Conservation (phyloP, 1,284 basidiomycete species). For the Cystobasidium sp. region DNA sequence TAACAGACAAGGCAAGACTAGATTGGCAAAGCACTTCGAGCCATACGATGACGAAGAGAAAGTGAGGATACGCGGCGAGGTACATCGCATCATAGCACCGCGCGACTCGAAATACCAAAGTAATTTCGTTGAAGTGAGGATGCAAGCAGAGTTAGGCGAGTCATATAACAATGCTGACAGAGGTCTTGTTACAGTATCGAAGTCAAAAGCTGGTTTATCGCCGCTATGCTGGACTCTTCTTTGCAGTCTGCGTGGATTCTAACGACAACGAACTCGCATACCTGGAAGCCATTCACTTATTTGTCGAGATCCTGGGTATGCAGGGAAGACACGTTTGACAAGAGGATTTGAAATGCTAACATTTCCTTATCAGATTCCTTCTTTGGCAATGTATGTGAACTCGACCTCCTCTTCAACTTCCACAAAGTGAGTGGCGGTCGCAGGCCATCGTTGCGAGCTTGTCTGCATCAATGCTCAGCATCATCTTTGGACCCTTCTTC, state of each 20-base stretch:
- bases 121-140: constrained; percentile 92
- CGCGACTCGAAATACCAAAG: constrained; percentile 98
- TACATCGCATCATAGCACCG: constrained; percentile 93
- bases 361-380: constrained; percentile 73
- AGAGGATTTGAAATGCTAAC: background rate
- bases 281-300: constrained; percentile 95
- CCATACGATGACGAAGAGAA: constrained; percentile 64
- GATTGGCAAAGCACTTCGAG: constrained; percentile 95
- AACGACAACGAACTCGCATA: constrained; percentile 98
- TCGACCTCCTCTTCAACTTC: constrained; percentile 97
- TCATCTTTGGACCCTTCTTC: background rate
- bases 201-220: constrained; percentile 95
- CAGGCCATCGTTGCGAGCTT: constrained; percentile 20
- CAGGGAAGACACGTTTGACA: background rate
- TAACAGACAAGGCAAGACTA: constrained; percentile 91
- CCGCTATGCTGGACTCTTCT: constrained; percentile 95
- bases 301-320: constrained; percentile 93
- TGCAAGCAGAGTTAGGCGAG: background rate
- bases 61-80: constrained; percentile 90
- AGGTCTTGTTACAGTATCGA: constrained; percentile 69
- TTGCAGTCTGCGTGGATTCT: constrained; percentile 95
- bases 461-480: background rate
- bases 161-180: background rate
- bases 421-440: constrained; percentile 71
- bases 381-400: constrained; percentile 97